Conservation (phyloP, 2,329 filamentous ascomycete genomes). For the Seiridium cupressi region DNA sequence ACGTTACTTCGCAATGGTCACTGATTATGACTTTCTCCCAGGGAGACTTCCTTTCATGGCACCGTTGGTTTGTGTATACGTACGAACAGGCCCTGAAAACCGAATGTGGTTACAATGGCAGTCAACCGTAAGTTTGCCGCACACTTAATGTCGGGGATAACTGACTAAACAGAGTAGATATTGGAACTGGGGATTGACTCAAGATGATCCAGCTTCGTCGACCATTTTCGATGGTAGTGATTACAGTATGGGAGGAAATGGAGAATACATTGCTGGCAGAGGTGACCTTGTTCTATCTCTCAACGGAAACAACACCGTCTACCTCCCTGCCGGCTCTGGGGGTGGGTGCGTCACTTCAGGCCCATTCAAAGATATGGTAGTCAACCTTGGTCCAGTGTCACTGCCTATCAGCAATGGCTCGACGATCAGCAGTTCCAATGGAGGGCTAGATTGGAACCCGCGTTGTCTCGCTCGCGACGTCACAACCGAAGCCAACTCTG, state of each 20-base stretch:
- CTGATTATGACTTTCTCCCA: neutral
- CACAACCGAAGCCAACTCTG: constrained; percentile 26
- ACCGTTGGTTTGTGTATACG: constrained; percentile 10
- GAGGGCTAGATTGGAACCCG: constrained; percentile 7
- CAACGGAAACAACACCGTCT: constrained; percentile 13
- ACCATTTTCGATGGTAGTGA: constrained; percentile 34
- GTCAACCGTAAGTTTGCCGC: neutral
- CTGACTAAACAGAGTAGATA: constrained; percentile 28
- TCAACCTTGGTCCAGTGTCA: constrained; percentile 19
- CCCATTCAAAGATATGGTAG: constrained; percentile 18
- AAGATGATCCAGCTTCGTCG: constrained; percentile 24
- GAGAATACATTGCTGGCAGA: constrained; percentile 9
- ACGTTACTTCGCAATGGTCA: neutral
- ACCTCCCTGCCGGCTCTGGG: constrained; percentile 12
- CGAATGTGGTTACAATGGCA: constrained; percentile 34
- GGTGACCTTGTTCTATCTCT: neutral
- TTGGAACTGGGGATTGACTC: constrained; percentile 34
- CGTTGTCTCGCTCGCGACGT: constrained; percentile 13
- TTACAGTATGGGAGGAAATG: constrained; percentile 32
- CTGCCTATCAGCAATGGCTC: constrained; percentile 26
- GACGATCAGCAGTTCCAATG: constrained; percentile 17
- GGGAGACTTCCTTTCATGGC: constrained; percentile 17
- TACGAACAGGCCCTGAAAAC: constrained; percentile 30
- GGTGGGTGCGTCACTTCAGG: constrained; percentile 34
- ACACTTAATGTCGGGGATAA: neutral